phyloP scores from a whole-genome alignment of 1,139 yeast species.

The Taphrina betulina region DNA sequence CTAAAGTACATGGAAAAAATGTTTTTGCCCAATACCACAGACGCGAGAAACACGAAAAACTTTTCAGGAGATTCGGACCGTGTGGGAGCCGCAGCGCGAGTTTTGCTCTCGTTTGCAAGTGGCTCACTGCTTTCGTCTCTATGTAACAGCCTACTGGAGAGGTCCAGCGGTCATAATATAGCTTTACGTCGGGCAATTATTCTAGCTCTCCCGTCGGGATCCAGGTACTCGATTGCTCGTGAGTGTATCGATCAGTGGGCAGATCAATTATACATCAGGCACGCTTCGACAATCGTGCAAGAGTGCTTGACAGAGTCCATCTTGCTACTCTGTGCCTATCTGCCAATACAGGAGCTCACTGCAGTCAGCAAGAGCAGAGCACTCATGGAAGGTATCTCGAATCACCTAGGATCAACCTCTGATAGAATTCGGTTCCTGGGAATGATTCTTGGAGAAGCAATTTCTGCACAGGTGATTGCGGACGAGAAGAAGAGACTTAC shows the following conservation, averaged over 20 bases:
- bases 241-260: constrained; percentile 12
- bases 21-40: no score
- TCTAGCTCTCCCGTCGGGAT: neutral
- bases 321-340: constrained; percentile 4
- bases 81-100: neutral
- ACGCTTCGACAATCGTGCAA: constrained; percentile 2
- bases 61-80: neutral
- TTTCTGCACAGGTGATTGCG: constrained; percentile 10
- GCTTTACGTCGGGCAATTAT: constrained; percentile 13
- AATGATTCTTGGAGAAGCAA: constrained; percentile 27
- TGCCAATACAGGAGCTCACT: neutral
- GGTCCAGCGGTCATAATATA: no score
- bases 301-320: constrained; percentile 10
- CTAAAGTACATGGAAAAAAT: no score
- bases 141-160: no score
- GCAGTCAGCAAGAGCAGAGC: neutral
- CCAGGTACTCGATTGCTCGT: neutral
- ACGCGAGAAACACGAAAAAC: neutral
- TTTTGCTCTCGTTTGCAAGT: no score
- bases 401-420: constrained; percentile 17
- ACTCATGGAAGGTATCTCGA: constrained; percentile 5
- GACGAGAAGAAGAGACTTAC: constrained; percentile 8
- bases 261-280: constrained; percentile 7
- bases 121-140: no score
- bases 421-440: constrained; percentile 19